These are phyloP conservation scores for Amanita muscaria DNA, from an alignment of 768 basidiomycete species.

Conservation along the genomic window DNA sequence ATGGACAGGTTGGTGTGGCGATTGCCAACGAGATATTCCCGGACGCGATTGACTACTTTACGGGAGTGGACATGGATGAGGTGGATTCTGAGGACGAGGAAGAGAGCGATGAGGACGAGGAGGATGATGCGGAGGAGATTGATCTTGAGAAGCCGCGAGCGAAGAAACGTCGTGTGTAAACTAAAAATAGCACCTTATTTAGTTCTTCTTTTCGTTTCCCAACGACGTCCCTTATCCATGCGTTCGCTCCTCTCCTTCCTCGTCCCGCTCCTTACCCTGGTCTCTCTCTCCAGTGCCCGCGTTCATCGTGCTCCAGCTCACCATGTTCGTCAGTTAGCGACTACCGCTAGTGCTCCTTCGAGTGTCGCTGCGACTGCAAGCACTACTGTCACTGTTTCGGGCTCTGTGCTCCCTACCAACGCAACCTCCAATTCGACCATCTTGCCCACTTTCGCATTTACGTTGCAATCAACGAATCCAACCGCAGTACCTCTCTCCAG, in stretches of 20 bases:
- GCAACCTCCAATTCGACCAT: slow-evolving; percentile 12
- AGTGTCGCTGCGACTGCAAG: slow-evolving; percentile 10
- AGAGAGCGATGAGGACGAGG: slow-evolving; percentile 54
- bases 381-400: slow-evolving; percentile 17
- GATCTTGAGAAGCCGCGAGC: slow-evolving; percentile 77
- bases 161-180: slow-evolving; percentile 64
- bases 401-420: slow-evolving; percentile 30
- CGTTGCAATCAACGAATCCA: slow-evolving; percentile 43
- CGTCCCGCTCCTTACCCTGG: neutral
- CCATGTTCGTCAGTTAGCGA: too few species aligned
- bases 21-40: slow-evolving; percentile 77
- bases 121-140: slow-evolving; percentile 78
- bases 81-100: slow-evolving; percentile 59
- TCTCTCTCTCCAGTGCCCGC: neutral
- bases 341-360: too few species aligned
- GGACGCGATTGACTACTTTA: slow-evolving; percentile 76
- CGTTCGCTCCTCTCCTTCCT: neutral
- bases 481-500: slow-evolving; percentile 49
- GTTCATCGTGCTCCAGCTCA: too few species aligned
- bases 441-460: slow-evolving; percentile 25
- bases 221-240: neutral
- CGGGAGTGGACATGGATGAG: slow-evolving; percentile 54
- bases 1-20: slow-evolving; percentile 51
- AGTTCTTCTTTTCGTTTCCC: neutral
- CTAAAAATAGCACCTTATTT: slow-evolving; percentile 2